These are phyloP conservation scores for Pythium rhizo-oryzae DNA, from an alignment of 352 stramenopile genomes.

Conservation along the genomic window DNA sequence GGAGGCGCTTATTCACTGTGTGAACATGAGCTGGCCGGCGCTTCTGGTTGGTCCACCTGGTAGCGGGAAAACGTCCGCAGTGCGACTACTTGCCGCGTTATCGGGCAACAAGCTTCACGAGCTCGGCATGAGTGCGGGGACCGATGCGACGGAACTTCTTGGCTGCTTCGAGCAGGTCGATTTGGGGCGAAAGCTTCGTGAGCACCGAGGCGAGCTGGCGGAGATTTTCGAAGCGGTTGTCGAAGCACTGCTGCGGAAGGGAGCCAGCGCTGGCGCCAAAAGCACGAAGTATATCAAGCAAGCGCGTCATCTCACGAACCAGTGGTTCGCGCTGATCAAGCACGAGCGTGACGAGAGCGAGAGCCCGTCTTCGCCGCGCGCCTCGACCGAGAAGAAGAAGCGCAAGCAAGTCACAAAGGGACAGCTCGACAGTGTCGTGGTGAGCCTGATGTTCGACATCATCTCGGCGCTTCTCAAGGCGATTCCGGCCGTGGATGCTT, in stretches of 20 bases:
- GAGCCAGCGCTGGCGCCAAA: slow-evolving; percentile 9
- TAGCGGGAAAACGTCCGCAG: slow-evolving; percentile 81
- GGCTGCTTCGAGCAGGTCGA: slow-evolving; percentile 99
- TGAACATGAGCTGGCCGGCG: slow-evolving; percentile 96
- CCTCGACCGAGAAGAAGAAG: slow-evolving; percentile 25
- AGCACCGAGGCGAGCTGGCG: slow-evolving; percentile 57
- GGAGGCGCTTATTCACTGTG: slow-evolving; percentile 94
- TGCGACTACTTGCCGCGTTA: slow-evolving; percentile 69
- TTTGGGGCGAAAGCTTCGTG: slow-evolving; percentile 78
- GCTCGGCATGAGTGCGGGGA: slow-evolving; percentile 96
- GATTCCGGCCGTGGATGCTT: slow-evolving; percentile 9
- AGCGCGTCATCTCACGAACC: slow-evolving; percentile 33
- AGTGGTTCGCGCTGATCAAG: slow-evolving; percentile 32
- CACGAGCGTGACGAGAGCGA: slow-evolving; percentile 30
- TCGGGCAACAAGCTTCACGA: slow-evolving; percentile 92
- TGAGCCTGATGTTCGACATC: slow-evolving; percentile 59
- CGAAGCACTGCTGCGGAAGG: slow-evolving; percentile 43
- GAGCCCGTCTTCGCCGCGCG: slow-evolving; percentile 1
- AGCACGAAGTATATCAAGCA: slow-evolving; percentile 25
- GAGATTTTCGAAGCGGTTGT: slow-evolving; percentile 36
- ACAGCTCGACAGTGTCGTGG: slow-evolving; percentile 59
- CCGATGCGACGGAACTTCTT: slow-evolving; percentile 99
- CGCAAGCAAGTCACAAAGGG: slow-evolving; percentile 66
- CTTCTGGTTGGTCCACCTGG: slow-evolving; percentile 93
- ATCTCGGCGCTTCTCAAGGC: slow-evolving; percentile 44